Conservation (phyloP, 495 filamentous ascomycete species). For the Terfezia boudieri region DNA sequence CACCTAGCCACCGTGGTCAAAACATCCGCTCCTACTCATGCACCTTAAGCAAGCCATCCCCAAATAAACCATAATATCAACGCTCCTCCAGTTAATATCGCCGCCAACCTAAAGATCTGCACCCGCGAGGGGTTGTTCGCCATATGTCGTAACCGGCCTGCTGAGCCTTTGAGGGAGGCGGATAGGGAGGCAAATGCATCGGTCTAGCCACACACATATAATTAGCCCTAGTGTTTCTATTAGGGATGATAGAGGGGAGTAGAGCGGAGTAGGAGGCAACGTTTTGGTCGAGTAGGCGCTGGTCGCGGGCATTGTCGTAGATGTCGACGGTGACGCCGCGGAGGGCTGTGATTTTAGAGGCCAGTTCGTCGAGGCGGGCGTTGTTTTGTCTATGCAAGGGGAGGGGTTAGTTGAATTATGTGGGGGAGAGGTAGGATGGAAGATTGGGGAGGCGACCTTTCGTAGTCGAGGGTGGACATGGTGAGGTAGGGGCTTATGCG, state of each 20-base stretch:
- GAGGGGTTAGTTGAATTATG: no score
- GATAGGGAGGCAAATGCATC: not conserved
- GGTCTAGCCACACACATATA: not conserved
- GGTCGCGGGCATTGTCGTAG: conserved; percentile 76
- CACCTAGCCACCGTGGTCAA: no score
- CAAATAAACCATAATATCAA: not conserved
- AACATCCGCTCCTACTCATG: no score
- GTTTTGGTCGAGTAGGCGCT: conserved; percentile 65
- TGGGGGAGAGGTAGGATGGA: no score
- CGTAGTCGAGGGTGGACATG: no score
- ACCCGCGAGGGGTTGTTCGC: not conserved
- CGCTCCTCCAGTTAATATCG: not conserved
- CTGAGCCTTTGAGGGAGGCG: not conserved
- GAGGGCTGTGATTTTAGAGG: conserved; percentile 70
- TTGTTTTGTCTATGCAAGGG: conserved; percentile 49
- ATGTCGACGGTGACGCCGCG: conserved; percentile 97
- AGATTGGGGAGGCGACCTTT: no score
- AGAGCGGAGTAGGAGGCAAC: conserved; percentile 27
- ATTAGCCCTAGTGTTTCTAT: not conserved
- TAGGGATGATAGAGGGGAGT: not conserved
- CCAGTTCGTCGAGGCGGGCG: conserved; percentile 74
- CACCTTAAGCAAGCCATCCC: not conserved
- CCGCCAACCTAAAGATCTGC: not conserved
- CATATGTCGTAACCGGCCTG: not conserved
- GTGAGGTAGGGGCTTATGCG: no score